Conservation (phyloP, 345 rosid species). For the Clarkia xantiana region DNA sequence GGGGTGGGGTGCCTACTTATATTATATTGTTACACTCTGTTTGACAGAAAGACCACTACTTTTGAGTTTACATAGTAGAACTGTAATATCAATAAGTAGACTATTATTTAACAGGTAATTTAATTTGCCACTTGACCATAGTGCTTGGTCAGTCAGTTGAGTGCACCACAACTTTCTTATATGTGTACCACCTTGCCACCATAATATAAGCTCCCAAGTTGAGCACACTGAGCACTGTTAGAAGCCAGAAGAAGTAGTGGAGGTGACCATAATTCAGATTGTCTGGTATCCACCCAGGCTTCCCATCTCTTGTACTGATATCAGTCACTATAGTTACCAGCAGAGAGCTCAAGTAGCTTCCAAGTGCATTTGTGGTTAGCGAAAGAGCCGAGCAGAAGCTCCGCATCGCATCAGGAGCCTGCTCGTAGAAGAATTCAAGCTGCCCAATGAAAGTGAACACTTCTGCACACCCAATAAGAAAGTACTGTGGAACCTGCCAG, state of each 20-base stretch:
- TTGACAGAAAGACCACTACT: too few species aligned
- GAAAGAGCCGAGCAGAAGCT: slow-evolving; percentile 31
- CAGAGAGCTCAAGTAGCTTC: slow-evolving; percentile 25
- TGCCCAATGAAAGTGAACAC: slow-evolving; percentile 35
- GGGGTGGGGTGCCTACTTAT: too few species aligned
- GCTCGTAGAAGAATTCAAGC: slow-evolving; percentile 37
- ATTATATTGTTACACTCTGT: too few species aligned
- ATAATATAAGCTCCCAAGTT: slow-evolving; percentile 18
- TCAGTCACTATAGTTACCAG: slow-evolving; percentile 17
- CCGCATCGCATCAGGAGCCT: slow-evolving; percentile 43
- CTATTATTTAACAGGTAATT: too few species aligned
- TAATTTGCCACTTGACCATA: too few species aligned
- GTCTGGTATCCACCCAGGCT: slow-evolving; percentile 27
- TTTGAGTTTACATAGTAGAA: too few species aligned
- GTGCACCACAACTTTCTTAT: slow-evolving; percentile 18
- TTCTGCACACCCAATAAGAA: slow-evolving; percentile 36
- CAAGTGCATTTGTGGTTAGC: slow-evolving; percentile 18
- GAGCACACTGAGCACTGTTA: slow-evolving; percentile 18
- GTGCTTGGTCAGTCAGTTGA: too few species aligned
- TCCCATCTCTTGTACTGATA: slow-evolving; percentile 17
- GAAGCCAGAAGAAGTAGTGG: slow-evolving; percentile 29
- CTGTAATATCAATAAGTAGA: too few species aligned
- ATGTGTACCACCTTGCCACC: slow-evolving; percentile 29
- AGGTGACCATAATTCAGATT: slow-evolving; percentile 27
- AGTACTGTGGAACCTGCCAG: slow-evolving; percentile 42